Evolutionary conservation across 208 protist species (phyloP), one percentile per base, ranked within the genome.

Genomic region (Acanthamoeba comandoni): DNA sequence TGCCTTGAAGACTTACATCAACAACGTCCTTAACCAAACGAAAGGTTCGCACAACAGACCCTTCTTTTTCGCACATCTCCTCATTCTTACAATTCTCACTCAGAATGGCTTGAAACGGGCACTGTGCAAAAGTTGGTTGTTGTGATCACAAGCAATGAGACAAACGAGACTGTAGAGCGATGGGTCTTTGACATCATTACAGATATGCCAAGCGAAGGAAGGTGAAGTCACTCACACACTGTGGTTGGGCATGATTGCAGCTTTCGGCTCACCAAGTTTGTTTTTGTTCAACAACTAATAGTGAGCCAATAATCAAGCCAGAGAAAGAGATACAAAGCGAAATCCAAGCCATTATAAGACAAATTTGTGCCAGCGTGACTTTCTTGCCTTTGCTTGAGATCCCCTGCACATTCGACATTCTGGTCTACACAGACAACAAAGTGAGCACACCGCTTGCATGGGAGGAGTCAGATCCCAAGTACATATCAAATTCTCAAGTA

Each of bases 321-420:
- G 96, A 98, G 69, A 98, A 98, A 39, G 96, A 98, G 52, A 96
- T 99, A 48, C 93, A 95, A 31, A 79, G 75, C 24, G 98, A 99
- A 77, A 99, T 99, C 86, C 97, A 98, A 92, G 96, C 96, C 35
- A 96, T 99, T 52, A 97, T 99, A 84, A 94, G 98, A 19, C 98
- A 99, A 93, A 99, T 99, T 91, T 99, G 98, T 11, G 95, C 98
- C 4, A 98, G 95, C 60, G 97, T 98, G 1, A 98, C 98, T 9
- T 99, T 98, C 88, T 95, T 99, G 53, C 98, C 98, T 43, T 69
- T 99, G 5, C 91, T 99, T 3, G 82, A 97, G 15, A 96, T 86
- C 26, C 91, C 92, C 5, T 97, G 95, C 60, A 95, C 95, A 31
- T 99, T 99, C 94, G 98, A 99, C 91, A 62, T 98, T 29, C 94